A percentile compares a stretch with the other conserved stretches of the same genome.
Evolutionary conservation across 2,329 filamentous ascomycete species (phyloP).

Genomic region (Claviceps sp.): DNA sequence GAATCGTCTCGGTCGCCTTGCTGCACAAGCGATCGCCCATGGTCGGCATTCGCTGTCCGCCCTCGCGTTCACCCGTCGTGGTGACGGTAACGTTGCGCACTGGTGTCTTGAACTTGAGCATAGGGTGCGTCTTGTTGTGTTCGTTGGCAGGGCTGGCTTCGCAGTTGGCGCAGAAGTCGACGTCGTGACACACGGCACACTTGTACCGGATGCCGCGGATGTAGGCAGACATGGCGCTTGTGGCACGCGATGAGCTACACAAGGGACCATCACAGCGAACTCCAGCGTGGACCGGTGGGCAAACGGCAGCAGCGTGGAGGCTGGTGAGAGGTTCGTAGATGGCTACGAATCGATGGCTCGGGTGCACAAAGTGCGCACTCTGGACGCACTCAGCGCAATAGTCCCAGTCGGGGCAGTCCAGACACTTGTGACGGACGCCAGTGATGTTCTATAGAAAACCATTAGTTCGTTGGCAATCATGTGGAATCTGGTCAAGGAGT

Average conservation of each 20-base stretch:
- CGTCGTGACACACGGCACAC: constrained; percentile 89
- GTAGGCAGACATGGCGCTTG: constrained; percentile 45
- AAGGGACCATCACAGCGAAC: constrained; percentile 93
- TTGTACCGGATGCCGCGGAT: constrained; percentile 89
- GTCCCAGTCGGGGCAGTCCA: constrained; percentile 95
- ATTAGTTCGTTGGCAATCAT: not conserved
- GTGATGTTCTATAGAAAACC: constrained; percentile 43
- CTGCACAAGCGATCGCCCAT: constrained; percentile 52
- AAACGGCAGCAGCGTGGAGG: constrained; percentile 8
- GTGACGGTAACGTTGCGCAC: constrained; percentile 79
- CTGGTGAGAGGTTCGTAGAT: constrained; percentile 58
- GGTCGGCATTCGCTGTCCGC: constrained; percentile 48
- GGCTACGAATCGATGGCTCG: constrained; percentile 75
- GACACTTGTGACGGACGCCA: constrained; percentile 90
- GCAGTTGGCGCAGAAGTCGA: constrained; percentile 88
- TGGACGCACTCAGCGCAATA: constrained; percentile 70
- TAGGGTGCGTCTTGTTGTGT: constrained; percentile 91
- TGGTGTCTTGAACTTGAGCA: constrained; percentile 94
- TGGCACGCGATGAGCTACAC: constrained; percentile 41
- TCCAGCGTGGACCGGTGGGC: constrained; percentile 52
- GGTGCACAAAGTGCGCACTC: constrained; percentile 56
- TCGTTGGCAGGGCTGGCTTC: constrained; percentile 73
- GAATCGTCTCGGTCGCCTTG: constrained; percentile 32
- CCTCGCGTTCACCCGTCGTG: constrained; percentile 64
- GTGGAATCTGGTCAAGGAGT: too few relatives aligned